These are phyloP conservation scores for Crithidia mellificae DNA, from an alignment of 208 protist genomes.

Conservation along the genomic window DNA sequence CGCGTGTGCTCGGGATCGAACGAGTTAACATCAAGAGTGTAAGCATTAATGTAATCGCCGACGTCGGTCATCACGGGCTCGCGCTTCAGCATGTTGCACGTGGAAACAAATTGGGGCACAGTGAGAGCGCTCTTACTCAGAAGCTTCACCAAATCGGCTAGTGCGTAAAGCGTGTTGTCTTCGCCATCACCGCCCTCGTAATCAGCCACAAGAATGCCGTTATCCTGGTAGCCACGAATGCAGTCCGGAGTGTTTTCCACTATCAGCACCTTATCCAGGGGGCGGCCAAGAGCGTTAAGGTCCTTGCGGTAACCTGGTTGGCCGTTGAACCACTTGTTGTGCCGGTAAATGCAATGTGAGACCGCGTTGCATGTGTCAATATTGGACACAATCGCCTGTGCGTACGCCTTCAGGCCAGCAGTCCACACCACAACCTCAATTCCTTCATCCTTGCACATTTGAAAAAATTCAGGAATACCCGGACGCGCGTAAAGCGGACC, in stretches of 20 bases:
- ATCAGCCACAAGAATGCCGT: conserved; percentile 91
- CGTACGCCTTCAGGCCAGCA: conserved; percentile 89
- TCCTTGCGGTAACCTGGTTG: conserved; percentile 93
- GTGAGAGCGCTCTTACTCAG: conserved; percentile 82
- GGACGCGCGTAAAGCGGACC: conserved; percentile 89
- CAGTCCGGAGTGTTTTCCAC: conserved; percentile 94
- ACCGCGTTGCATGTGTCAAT: conserved; percentile 89
- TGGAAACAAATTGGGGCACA: conserved; percentile 88
- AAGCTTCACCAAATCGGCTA: conserved; percentile 76
- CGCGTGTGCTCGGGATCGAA: conserved; percentile 81
- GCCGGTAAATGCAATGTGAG: conserved; percentile 91
- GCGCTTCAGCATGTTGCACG: conserved; percentile 66
- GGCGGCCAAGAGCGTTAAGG: conserved; percentile 79
- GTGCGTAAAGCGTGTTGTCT: conserved; percentile 88
- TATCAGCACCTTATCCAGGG: conserved; percentile 88
- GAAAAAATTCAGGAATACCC: conserved; percentile 88
- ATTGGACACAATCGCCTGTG: conserved; percentile 91
- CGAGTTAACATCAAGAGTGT: conserved; percentile 75
- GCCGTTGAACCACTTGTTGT: conserved; percentile 94
- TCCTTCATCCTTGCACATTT: conserved; percentile 79
- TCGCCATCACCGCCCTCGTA: conserved; percentile 88
- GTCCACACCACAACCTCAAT: conserved; percentile 93
- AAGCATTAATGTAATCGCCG: conserved; percentile 90
- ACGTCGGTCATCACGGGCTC: conserved; percentile 88
- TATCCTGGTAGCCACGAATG: conserved; percentile 90